These are phyloP conservation scores for Niebla homalea DNA, from an alignment of 495 filamentous ascomycete species.

Conservation along the genomic window DNA sequence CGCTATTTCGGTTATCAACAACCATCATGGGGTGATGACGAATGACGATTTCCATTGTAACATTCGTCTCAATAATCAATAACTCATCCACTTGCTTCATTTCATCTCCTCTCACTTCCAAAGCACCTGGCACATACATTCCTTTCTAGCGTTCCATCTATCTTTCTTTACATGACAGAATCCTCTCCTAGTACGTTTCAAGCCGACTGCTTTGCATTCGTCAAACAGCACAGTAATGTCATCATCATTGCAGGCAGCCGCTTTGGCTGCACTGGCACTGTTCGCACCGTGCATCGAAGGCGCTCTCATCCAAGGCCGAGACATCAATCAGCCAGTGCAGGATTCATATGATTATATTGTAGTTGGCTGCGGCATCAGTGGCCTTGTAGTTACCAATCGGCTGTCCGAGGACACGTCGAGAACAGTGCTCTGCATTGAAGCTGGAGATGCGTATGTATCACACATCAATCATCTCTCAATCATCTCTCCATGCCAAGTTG, in stretches of 20 bases:
- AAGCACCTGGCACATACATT: too few species aligned
- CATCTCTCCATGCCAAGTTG: not conserved
- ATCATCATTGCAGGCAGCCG: not conserved
- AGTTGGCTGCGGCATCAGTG: constrained; percentile 24
- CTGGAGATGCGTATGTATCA: constrained; percentile 17
- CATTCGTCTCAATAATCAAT: too few species aligned
- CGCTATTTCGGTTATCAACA: too few species aligned
- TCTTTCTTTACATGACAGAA: too few species aligned
- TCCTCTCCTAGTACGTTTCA: too few species aligned
- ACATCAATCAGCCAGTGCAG: constrained; percentile 14
- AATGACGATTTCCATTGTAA: too few species aligned
- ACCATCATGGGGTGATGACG: too few species aligned
- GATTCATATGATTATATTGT: constrained; percentile 21
- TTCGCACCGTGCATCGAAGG: not conserved
- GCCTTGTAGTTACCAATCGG: constrained; percentile 22
- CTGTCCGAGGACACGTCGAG: constrained; percentile 20
- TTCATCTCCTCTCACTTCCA: too few species aligned
- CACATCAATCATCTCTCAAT: too few species aligned
- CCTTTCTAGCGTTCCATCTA: too few species aligned
- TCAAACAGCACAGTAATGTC: not conserved
- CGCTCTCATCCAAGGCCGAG: constrained; percentile 13
- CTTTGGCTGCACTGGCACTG: not conserved
- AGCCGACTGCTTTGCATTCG: too few species aligned
- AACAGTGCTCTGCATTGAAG: constrained; percentile 23
- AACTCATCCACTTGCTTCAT: too few species aligned